Conservation (phyloP, 805 yeast species). For the Soucietia sequanensis region DNA sequence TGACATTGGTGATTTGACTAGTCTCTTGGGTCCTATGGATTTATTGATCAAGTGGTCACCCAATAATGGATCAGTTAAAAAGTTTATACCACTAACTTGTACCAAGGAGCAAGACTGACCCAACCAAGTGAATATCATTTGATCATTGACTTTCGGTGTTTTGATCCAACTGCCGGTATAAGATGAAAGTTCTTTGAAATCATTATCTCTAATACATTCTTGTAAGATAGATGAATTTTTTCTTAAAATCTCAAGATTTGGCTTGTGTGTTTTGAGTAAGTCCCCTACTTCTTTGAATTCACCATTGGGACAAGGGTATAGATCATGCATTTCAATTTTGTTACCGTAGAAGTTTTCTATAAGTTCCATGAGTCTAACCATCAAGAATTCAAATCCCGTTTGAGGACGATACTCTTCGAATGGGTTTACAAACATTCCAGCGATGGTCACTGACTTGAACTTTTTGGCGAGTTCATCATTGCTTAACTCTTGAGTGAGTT, state of each 20-base stretch:
- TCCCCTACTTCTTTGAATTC: slow-evolving; percentile 48
- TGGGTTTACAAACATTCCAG: slow-evolving; percentile 87
- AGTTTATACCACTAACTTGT: slow-evolving; percentile 67
- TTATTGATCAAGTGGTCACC: slow-evolving; percentile 60
- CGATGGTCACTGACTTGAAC: slow-evolving; percentile 43
- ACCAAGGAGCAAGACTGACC: slow-evolving; percentile 87
- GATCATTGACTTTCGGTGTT: slow-evolving; percentile 36
- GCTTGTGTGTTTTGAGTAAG: slow-evolving; percentile 58
- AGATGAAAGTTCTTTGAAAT: slow-evolving; percentile 14
- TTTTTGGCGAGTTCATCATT: slow-evolving; percentile 11
- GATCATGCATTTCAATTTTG: slow-evolving; percentile 34
- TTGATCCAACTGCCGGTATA: slow-evolving; percentile 4
- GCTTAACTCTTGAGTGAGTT: slow-evolving; percentile 12
- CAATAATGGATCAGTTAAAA: slow-evolving; percentile 86
- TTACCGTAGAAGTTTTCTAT: slow-evolving; percentile 52
- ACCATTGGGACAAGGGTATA: slow-evolving; percentile 46
- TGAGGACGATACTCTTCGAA: slow-evolving; percentile 88
- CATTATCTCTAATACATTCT: slow-evolving; percentile 19
- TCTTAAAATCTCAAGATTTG: slow-evolving; percentile 50
- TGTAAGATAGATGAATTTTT: slow-evolving; percentile 29
- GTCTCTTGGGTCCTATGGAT: slow-evolving; percentile 76
- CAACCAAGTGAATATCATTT: slow-evolving; percentile 80
- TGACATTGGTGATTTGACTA: slow-evolving; percentile 72
- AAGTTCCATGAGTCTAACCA: slow-evolving; percentile 69
- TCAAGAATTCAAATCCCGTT: slow-evolving; percentile 80